Percentiles rank a stretch among this genome's conserved stretches.
phyloP scores from a whole-genome alignment of 352 stramenopile genomes.

The Phytophthora sp. region DNA sequence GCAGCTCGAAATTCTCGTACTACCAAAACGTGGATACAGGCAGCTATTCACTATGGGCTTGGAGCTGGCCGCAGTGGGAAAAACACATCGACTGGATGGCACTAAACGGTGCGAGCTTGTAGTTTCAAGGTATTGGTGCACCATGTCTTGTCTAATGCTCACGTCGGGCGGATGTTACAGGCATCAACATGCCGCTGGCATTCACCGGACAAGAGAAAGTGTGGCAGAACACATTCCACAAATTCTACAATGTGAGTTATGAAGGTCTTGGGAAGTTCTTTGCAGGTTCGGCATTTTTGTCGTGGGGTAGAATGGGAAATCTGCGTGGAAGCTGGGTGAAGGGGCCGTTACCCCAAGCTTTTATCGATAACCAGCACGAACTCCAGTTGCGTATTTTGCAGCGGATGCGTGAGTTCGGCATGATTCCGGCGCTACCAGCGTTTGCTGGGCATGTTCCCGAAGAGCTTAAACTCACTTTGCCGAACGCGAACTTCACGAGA shows the following conservation, averaged over 20 bases:
- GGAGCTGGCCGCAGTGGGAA: slow-evolving; percentile 89
- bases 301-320: slow-evolving; percentile 90
- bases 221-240: slow-evolving; percentile 86
- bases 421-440: slow-evolving; percentile 88
- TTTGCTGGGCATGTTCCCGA: slow-evolving; percentile 90
- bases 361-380: slow-evolving; percentile 83
- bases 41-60: slow-evolving; percentile 90
- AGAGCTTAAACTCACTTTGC: slow-evolving; percentile 72
- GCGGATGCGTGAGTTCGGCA: slow-evolving; percentile 85
- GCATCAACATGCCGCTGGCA: slow-evolving; percentile 92
- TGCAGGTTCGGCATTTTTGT: slow-evolving; percentile 85
- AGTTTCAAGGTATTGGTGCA: too few species aligned
- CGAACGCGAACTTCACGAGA: slow-evolving; percentile 78
- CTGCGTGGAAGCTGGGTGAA: slow-evolving; percentile 87
- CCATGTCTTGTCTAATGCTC: too few species aligned
- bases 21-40: slow-evolving; percentile 94
- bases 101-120: slow-evolving; percentile 50
- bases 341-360: slow-evolving; percentile 79
- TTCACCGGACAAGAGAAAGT: slow-evolving; percentile 91
- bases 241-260: slow-evolving; percentile 79
- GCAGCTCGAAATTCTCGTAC: slow-evolving; percentile 83
- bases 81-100: slow-evolving; percentile 93
- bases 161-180: too few species aligned
- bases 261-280: slow-evolving; percentile 89
- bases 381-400: slow-evolving; percentile 83